These are phyloP conservation scores for Phylloporus sp. DNA, from an alignment of 1,284 basidiomycete species.

Conservation along the genomic window DNA sequence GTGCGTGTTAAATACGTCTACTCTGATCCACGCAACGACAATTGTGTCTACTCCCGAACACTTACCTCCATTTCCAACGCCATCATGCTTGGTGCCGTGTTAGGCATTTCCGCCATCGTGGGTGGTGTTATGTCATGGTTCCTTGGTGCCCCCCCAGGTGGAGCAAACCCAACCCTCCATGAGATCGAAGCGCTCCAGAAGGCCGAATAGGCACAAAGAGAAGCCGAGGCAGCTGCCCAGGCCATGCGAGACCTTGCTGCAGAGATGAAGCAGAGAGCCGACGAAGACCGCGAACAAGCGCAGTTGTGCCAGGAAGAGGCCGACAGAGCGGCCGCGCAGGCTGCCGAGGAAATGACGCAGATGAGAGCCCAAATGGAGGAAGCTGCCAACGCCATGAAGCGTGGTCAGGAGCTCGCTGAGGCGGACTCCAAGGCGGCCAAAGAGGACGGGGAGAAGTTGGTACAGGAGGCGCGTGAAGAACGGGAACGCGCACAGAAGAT, in stretches of 20 bases:
- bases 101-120: no score
- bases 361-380: slow-evolving; percentile 21
- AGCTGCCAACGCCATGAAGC: slow-evolving; percentile 14
- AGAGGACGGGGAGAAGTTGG: not conserved
- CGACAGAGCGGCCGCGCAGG: slow-evolving; percentile 12
- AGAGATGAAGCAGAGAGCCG: not conserved
- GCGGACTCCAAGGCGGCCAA: slow-evolving; percentile 5
- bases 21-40: no score
- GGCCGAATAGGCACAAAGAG: slow-evolving; percentile 20
- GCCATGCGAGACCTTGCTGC: not conserved
- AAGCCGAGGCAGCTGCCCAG: slow-evolving; percentile 17
- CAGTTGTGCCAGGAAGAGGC: slow-evolving; percentile 24
- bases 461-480: slow-evolving; percentile 16
- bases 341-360: slow-evolving; percentile 5
- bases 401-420: not conserved
- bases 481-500: slow-evolving; percentile 18
- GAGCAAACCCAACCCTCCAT: slow-evolving; percentile 24
- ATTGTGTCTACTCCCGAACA: no score
- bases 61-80: no score
- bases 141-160: no score
- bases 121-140: no score
- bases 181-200: slow-evolving; percentile 21
- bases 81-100: no score
- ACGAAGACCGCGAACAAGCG: slow-evolving; percentile 10
- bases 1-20: no score